Evolutionary conservation across 2,329 filamentous ascomycete species (phyloP), one percentile per base, ranked within the genome.

Genomic region (Dactylonectria macrodidyma): DNA sequence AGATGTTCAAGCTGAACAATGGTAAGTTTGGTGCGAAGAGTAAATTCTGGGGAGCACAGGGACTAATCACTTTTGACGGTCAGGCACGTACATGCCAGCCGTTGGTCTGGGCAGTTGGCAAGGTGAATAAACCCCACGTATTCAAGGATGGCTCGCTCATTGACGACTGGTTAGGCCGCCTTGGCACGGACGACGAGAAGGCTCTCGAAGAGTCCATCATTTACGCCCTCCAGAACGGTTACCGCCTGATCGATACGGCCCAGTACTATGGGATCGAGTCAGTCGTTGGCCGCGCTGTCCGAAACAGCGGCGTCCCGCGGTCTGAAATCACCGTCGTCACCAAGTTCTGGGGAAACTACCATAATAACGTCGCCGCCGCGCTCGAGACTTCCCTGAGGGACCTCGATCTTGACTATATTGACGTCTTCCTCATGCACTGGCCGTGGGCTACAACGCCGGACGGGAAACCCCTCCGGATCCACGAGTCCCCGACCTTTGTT

Each of bases 301-400:
- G 75, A 3, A 77, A 70, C 24, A 78, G 75, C 11, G 78, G 78
- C 7, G 62, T 81, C 7, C 79, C 80, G 9, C 76, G 80, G 8
- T 70, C 70, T n/a, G 76, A 81, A 33, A 78, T 81, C 54, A 77
- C 70, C 44, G 66, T 81, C 47, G 76, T 77, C 1, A 81, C 76
- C 51, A 82, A 81, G 66, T 71, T 81, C 59, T 73, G 73, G 65
- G 74, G 75, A 56, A 30, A 76, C 34, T 75, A 70, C 67, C 78
- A 80, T 60, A 76, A 80, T 46, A 68, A 74, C 19, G 76, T 77
- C 1, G 72, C 65, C 14, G 70, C 69, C 12, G 78, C 75, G 2
- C 71, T 81, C 9, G 56, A 75, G n/a, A 66, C 61, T 14, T 79
- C 78, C 0, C 77, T 81, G 1, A 58, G 70, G 2, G 66, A 70